A percentile compares a stretch with the other conserved stretches of the same genome.
These are phyloP conservation scores for Aspergillus indologenus DNA, from an alignment of 495 filamentous ascomycete species.

Conservation along the genomic window DNA sequence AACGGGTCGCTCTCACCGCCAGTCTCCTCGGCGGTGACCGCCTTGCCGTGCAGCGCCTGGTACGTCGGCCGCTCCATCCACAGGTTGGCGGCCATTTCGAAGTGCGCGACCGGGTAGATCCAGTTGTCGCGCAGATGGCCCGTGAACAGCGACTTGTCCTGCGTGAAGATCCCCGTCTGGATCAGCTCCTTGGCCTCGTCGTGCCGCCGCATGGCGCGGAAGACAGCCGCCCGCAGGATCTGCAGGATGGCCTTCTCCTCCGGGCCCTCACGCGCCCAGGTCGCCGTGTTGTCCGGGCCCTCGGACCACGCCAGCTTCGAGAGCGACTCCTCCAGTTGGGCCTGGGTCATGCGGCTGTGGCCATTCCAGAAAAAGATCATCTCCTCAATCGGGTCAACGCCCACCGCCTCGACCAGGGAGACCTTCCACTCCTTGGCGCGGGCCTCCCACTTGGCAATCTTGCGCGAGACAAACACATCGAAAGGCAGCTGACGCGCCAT, in stretches of 20 bases:
- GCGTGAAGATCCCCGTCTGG: constrained; percentile 54
- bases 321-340: constrained; percentile 63
- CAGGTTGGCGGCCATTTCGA: constrained; percentile 80
- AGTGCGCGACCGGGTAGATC: constrained; percentile 74
- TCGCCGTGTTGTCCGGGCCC: constrained; percentile 44
- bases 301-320: constrained; percentile 64
- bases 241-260: constrained; percentile 75
- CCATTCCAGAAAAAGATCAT: constrained; percentile 96
- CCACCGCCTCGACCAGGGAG: constrained; percentile 75
- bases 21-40: constrained; percentile 13
- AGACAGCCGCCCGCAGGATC: constrained; percentile 63
- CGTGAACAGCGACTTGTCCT: constrained; percentile 68
- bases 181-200: constrained; percentile 64
- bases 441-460: constrained; percentile 86
- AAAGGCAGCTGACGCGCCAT: constrained; percentile 88
- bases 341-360: constrained; percentile 69
- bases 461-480: constrained; percentile 81
- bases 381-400: constrained; percentile 80
- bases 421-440: constrained; percentile 66
- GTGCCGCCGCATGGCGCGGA: constrained; percentile 58
- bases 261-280: constrained; percentile 54
- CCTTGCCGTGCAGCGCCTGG: constrained; percentile 26
- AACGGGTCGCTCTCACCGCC: constrained; percentile 17
- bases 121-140: constrained; percentile 77
- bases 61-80: constrained; percentile 64